phyloP scores from a whole-genome alignment of 495 filamentous ascomycete species.

The Lasiosphaeria miniovina region DNA sequence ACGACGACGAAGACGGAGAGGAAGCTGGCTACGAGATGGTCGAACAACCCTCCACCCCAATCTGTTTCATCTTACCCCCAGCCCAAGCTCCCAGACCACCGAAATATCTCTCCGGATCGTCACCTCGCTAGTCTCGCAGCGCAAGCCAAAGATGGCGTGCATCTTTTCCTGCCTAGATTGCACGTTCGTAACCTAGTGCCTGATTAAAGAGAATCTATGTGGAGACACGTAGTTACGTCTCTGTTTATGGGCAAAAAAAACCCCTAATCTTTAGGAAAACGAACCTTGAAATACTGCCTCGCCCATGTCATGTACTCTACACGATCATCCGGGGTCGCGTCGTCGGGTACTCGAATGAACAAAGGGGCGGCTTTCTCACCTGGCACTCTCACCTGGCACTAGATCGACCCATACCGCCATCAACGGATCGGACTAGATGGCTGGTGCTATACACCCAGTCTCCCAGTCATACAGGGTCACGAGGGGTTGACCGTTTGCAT shows the following conservation, averaged over 20 bases:
- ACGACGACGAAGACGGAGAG: no score
- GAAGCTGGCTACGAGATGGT: no score
- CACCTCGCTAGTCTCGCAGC: slow-evolving; percentile 32
- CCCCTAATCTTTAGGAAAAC: no score
- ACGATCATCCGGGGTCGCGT: background rate
- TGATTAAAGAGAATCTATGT: background rate
- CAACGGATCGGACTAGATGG: slow-evolving; percentile 31
- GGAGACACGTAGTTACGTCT: no score
- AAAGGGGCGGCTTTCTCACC: slow-evolving; percentile 24
- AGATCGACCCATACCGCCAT: slow-evolving; percentile 29
- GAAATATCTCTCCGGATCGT: slow-evolving; percentile 33
- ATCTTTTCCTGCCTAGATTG: slow-evolving; percentile 32
- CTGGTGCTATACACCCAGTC: slow-evolving; percentile 32
- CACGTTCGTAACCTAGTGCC: slow-evolving; percentile 16
- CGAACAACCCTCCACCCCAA: no score
- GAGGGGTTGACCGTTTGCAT: slow-evolving; percentile 13
- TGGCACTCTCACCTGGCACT: slow-evolving; percentile 29
- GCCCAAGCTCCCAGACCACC: slow-evolving; percentile 32
- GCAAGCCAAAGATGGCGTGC: slow-evolving; percentile 37
- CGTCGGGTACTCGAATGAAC: background rate
- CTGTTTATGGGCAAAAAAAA: no score
- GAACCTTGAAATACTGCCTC: background rate
- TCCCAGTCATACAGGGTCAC: slow-evolving; percentile 34
- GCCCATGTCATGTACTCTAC: background rate
- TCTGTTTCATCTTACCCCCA: slow-evolving; percentile 19